Evolutionary conservation across 495 filamentous ascomycete genomes (phyloP), one percentile per base, ranked within the genome.

Genomic region (Lasiosphaeris hirsuta): DNA sequence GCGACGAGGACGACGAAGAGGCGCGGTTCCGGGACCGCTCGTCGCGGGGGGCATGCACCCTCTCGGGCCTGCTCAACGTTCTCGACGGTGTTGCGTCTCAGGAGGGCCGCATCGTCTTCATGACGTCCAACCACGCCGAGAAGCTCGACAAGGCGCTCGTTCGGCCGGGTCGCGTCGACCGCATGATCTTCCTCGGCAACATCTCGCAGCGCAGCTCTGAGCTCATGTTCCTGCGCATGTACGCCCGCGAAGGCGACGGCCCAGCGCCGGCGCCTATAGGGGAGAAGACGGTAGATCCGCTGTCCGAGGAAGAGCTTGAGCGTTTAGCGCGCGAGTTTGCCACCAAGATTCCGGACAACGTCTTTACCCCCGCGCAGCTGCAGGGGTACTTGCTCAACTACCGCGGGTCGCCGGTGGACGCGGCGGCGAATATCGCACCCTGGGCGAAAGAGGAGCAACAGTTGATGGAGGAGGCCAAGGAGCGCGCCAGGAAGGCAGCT

Each of bases 81-180:
- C 78, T 91, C 37, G 88, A 90, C 63, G 87, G 88, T 13, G 84
- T 89, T 7, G 83, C 85, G 3, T 84, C 84, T 0, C 81, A 79
- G 37, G 86, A 90, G 65, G 88, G 87, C 17, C 80, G 86, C 4
- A 86, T 90, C 48, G 78, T 90, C 4, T 79, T 90, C 39, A 88
- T 91, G 84, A 90, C 87, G 1, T 86, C 87, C 37, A 91, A 91
- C 59, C 79, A 84, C 51, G 77, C 80, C 5, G 81, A 88, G 7
- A 80, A 81, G 45, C 78, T 91, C 0, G 87, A 91, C 59, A 73
- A 78, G 41, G 87, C 87, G 1, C 74, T 91, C 2, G 75, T 88
- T 10, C 81, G 88, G 0, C 85, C 85, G 13, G 88, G 88, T 0
- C 81, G 87, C 11, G 81, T 91, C 15, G 87, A 91, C 62, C 79